These are phyloP conservation scores for Thalia dealbata DNA, from an alignment of 176 grass and related monocot genomes.

Conservation along the genomic window DNA sequence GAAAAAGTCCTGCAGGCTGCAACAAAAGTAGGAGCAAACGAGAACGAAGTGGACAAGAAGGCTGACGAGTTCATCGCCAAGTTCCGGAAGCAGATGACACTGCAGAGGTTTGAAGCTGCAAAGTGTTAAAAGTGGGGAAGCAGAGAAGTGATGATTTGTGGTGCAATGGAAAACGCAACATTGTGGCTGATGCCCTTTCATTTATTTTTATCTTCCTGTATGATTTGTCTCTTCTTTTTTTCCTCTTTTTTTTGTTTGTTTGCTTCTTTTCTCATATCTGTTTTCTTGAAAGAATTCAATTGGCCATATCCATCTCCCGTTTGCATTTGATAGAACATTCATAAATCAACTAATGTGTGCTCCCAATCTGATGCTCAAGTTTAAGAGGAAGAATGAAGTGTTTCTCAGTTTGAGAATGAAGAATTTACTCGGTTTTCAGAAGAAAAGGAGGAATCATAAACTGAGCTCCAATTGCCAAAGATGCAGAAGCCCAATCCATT, in stretches of 20 bases:
- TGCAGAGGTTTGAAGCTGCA: slow-evolving; percentile 37
- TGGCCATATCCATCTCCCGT: not conserved
- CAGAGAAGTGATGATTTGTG: not conserved
- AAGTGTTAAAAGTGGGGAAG: not conserved
- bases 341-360: too few species aligned
- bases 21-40: slow-evolving; percentile 23
- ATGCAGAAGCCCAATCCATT: too few species aligned
- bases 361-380: too few species aligned
- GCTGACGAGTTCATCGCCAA: slow-evolving; percentile 93
- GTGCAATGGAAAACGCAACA: not conserved
- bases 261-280: not conserved
- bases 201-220: not conserved
- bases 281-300: not conserved
- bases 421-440: too few species aligned
- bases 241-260: not conserved
- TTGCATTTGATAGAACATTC: too few species aligned
- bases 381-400: too few species aligned
- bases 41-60: slow-evolving; percentile 80
- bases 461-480: too few species aligned
- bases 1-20: not conserved
- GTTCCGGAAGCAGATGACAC: slow-evolving; percentile 85
- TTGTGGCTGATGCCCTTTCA: not conserved
- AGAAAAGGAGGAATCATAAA: too few species aligned
- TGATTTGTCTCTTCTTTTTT: not conserved
- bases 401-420: too few species aligned